Conservation (phyloP, 2,329 filamentous ascomycete genomes). For the Massarina eburnea region DNA sequence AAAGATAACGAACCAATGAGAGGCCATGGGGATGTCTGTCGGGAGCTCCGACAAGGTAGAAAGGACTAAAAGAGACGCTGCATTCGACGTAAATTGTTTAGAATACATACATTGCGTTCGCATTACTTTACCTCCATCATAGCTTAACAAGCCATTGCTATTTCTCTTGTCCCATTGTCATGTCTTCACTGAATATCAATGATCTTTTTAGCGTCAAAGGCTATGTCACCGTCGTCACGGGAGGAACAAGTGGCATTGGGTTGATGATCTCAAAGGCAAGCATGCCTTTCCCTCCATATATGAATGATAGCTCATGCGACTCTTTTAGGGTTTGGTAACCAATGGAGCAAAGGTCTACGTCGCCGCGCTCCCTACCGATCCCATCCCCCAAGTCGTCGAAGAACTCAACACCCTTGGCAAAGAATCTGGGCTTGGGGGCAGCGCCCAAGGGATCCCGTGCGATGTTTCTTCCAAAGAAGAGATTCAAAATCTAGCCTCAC, state of each 20-base stretch:
- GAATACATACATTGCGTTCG: background rate
- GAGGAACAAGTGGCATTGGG: conserved; percentile 10
- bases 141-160: background rate
- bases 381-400: conserved; percentile 3
- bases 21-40: background rate
- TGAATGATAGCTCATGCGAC: too few relatives aligned
- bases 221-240: conserved; percentile 9
- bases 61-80: background rate
- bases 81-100: too few relatives aligned
- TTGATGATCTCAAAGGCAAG: conserved; percentile 11
- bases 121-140: too few relatives aligned
- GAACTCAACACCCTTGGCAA: background rate
- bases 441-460: conserved; percentile 17
- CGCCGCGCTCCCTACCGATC: conserved; percentile 8
- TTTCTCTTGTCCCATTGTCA: background rate
- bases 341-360: conserved; percentile 12
- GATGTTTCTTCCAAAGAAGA: conserved; percentile 48
- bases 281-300: background rate
- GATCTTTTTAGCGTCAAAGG: conserved; percentile 9
- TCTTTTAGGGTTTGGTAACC: conserved; percentile 8
- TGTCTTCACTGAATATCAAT: conserved; percentile 1
- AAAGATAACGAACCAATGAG: background rate
- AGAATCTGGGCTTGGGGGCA: background rate
- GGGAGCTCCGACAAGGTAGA: background rate
- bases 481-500: conserved; percentile 38